phyloP scores from a whole-genome alignment of 768 basidiomycete species.

The Mycena capillaripes region DNA sequence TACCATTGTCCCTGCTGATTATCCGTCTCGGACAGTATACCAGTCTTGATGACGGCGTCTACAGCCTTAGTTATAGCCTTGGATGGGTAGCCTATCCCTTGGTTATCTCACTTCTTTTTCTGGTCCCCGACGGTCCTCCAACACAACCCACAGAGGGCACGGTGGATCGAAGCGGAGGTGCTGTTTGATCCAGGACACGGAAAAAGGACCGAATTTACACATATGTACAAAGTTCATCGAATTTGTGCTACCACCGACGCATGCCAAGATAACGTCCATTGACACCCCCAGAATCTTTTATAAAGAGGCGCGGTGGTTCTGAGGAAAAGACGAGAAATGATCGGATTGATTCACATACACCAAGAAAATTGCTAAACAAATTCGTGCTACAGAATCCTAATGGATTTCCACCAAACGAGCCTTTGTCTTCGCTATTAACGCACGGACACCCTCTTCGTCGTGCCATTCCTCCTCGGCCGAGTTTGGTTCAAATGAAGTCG shows the following conservation, averaged over 20 bases:
- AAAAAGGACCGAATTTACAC: too few relatives aligned
- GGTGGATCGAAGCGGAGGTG: background rate
- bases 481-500: background rate
- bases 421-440: constrained; percentile 45
- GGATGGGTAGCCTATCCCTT: constrained; percentile 10
- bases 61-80: background rate
- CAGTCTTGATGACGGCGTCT: background rate
- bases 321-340: too few relatives aligned
- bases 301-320: too few relatives aligned
- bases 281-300: too few relatives aligned
- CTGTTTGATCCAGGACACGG: background rate
- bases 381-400: constrained; percentile 19
- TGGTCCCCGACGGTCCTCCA: constrained; percentile 17
- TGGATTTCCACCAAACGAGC: constrained; percentile 38
- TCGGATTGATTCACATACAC: too few relatives aligned
- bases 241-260: too few relatives aligned
- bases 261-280: too few relatives aligned
- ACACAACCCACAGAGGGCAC: background rate
- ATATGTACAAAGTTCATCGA: too few relatives aligned
- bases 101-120: constrained; percentile 13
- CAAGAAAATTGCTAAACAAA: too few relatives aligned
- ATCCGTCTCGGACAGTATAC: background rate
- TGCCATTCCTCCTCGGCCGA: background rate
- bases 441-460: background rate
- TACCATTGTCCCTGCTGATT: background rate